Evolutionary conservation across 495 filamentous ascomycete species (phyloP).

Genomic region (Aspergillus incahuasiensis): DNA sequence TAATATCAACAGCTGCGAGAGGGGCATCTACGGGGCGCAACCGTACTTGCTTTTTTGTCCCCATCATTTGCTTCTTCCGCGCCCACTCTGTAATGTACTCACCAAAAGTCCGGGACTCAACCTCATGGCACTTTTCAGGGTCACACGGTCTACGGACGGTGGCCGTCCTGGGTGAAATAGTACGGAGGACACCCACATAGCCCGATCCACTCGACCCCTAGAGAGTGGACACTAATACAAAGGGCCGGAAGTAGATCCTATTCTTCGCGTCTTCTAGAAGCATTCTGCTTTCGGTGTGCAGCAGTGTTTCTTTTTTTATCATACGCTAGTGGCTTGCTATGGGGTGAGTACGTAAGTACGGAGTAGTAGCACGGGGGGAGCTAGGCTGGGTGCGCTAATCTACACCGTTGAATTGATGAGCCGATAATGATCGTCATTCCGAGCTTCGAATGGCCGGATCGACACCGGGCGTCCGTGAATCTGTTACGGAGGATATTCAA

Average conservation of each 20-base stretch:
- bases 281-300: background rate
- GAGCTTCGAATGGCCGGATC: background rate
- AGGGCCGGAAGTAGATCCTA: background rate
- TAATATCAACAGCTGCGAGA: background rate
- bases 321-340: background rate
- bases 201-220: background rate
- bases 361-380: background rate
- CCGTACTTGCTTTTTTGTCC: background rate
- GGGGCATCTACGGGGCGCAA: background rate
- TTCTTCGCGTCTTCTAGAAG: slow-evolving; percentile 26
- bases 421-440: background rate
- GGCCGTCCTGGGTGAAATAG: background rate
- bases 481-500: background rate
- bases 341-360: background rate
- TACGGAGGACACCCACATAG: background rate
- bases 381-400: background rate
- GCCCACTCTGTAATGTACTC: too few species aligned
- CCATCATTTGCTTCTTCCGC: too few species aligned
- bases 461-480: background rate
- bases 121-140: background rate
- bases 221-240: background rate
- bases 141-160: background rate
- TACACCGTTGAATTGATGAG: background rate
- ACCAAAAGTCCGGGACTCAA: background rate
- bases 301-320: background rate